Percentiles rank a stretch among this genome's conserved stretches.
These are phyloP conservation scores for Flagelloscypha sp. DNA, from an alignment of 768 basidiomycete genomes.

Conservation along the genomic window DNA sequence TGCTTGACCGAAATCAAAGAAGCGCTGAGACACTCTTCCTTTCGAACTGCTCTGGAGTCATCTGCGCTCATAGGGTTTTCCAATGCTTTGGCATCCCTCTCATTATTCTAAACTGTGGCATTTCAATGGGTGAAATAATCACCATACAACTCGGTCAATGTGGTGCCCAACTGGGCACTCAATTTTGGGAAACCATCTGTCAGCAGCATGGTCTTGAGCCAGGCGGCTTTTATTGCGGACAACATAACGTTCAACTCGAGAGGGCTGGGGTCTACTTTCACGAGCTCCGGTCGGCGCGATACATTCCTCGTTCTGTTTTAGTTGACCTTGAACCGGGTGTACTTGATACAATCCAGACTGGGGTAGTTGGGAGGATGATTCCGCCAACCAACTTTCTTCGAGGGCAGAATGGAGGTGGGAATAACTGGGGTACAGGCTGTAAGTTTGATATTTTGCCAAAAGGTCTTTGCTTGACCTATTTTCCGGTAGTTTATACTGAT, in stretches of 20 bases:
- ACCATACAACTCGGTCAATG: conserved; percentile 86
- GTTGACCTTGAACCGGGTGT: conserved; percentile 96
- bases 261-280: conserved; percentile 96
- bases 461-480: conserved; percentile 43
- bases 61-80: no score
- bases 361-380: conserved; percentile 70
- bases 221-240: conserved; percentile 94
- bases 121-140: conserved; percentile 80
- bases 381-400: conserved; percentile 96
- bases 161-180: conserved; percentile 96
- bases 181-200: conserved; percentile 97
- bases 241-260: conserved; percentile 88
- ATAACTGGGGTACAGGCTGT: conserved; percentile 77
- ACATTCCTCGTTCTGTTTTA: conserved; percentile 93
- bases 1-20: no score
- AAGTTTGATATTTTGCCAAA: conserved; percentile 13
- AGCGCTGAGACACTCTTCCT: no score
- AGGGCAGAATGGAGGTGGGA: conserved; percentile 97
- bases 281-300: conserved; percentile 99
- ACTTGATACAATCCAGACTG: conserved; percentile 39
- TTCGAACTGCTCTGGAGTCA: no score
- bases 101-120: no score
- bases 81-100: no score
- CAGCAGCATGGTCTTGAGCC: conserved; percentile 97
- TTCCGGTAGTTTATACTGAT: conserved; percentile 89